These are phyloP conservation scores for Fomitopsis pulvina DNA, from an alignment of 768 basidiomycete genomes.

Conservation along the genomic window DNA sequence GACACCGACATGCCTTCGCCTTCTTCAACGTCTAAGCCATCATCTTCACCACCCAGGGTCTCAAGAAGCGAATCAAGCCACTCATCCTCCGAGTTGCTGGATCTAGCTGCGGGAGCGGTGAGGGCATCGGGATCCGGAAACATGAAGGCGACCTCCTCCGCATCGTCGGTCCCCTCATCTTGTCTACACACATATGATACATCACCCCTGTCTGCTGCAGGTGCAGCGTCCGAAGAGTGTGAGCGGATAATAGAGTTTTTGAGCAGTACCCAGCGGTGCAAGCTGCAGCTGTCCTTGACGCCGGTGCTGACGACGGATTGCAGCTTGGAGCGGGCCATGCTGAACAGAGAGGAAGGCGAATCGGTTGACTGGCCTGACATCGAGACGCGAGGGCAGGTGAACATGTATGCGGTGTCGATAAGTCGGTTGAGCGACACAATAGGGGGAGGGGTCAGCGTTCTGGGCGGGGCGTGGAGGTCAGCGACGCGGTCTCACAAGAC, in stretches of 20 bases:
- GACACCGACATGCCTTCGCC: conserved; percentile 25
- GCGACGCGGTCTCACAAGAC: neutral
- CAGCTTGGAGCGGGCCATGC: conserved; percentile 71
- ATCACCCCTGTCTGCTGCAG: conserved; percentile 19
- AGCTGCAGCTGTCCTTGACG: conserved; percentile 58
- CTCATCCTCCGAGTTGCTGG: conserved; percentile 56
- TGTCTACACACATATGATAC: conserved; percentile 29
- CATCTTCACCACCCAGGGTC: conserved; percentile 64
- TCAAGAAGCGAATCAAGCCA: conserved; percentile 83
- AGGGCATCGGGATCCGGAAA: conserved; percentile 71
- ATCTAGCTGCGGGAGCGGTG: conserved; percentile 30
- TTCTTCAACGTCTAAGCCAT: conserved; percentile 30
- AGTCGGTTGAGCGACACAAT: conserved; percentile 22
- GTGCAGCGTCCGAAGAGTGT: conserved; percentile 30
- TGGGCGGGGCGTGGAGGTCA: conserved; percentile 4
- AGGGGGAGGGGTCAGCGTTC: conserved; percentile 17
- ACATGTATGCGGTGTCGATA: conserved; percentile 28
- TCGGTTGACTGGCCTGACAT: conserved; percentile 16
- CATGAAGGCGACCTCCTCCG: conserved; percentile 65
- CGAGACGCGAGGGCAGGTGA: conserved; percentile 14
- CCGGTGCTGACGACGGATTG: conserved; percentile 49
- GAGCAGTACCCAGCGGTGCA: conserved; percentile 83
- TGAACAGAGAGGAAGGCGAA: conserved; percentile 44
- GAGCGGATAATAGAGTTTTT: conserved; percentile 75
- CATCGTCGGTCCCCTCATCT: conserved; percentile 42